Evolutionary conservation across 768 basidiomycete species (phyloP), one percentile per base, ranked within the genome.

Genomic region (Rhizopogon salebrosus): DNA sequence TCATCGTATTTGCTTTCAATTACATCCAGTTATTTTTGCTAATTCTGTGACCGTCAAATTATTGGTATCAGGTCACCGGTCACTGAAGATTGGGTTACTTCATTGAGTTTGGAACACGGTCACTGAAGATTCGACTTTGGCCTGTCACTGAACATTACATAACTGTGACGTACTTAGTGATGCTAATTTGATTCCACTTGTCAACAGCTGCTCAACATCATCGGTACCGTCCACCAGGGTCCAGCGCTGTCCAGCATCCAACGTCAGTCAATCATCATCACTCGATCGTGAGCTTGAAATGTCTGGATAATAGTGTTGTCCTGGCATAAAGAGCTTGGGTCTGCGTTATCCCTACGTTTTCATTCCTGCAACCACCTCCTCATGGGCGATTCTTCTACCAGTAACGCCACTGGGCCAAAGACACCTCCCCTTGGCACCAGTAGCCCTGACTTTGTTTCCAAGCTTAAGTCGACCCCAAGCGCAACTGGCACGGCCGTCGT

Each of bases 331-430:
- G 6, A 39, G 11, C 9, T 34, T 8, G 1, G 27, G 27, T 13
- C 56, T 71, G 72, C n/a, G n/a, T 34, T 11, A 11, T 34, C 5
- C 31, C 10, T 34, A 4, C 31, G 4, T 34, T 34, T 13, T 11
- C 11, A 11, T 13, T 34, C 11, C 13, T 29, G 27, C 9, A 29
- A 29, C 27, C 24, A 16, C 41, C 5, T n/a, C n/a, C n/a, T 9
- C 42, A 45, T 45, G 42, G 29, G 18, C n/a, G 6, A 42, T 18
- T 9, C 26, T 42, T 6, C 11, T 20, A n/a, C 24, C 24, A 13
- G 8, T 24, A 7, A 7, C 18, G 27, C 6, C 18, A 45, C 11
- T 29, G 27, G 11, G 11, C 42, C 27, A 20, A 45, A 20, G 18
- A 45, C 29, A 4, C 29, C 43, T 22, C 24, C 24, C 24, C 43